These are phyloP conservation scores for Scheffersomyces ergatensis DNA, from an alignment of 805 yeast species.

Conservation along the genomic window DNA sequence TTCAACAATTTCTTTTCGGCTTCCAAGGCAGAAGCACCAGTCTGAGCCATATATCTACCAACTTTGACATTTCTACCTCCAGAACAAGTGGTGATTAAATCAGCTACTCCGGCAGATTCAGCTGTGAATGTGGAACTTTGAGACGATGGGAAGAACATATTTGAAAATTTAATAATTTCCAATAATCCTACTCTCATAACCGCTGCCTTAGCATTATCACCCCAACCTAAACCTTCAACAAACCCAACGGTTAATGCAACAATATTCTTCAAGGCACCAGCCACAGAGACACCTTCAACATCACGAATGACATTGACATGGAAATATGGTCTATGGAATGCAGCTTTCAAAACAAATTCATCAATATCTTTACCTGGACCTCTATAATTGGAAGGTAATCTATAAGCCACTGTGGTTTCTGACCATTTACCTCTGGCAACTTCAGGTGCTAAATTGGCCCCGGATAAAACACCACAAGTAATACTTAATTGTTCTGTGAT, in stretches of 20 bases:
- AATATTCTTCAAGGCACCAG: slow-evolving; percentile 46
- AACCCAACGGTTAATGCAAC: slow-evolving; percentile 47
- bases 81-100: slow-evolving; percentile 45
- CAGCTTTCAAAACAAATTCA: slow-evolving; percentile 36
- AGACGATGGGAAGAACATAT: slow-evolving; percentile 54
- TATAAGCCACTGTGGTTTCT: slow-evolving; percentile 45
- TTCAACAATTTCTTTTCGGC: slow-evolving; percentile 44
- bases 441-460: slow-evolving; percentile 48
- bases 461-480: slow-evolving; percentile 45
- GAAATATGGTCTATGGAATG: slow-evolving; percentile 46
- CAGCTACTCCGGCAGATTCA: slow-evolving; percentile 48
- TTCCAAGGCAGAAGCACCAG: slow-evolving; percentile 38
- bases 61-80: slow-evolving; percentile 49
- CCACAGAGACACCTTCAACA: slow-evolving; percentile 45
- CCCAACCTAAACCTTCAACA: slow-evolving; percentile 49
- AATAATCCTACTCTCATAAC: slow-evolving; percentile 45
- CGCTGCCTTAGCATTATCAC: slow-evolving; percentile 49
- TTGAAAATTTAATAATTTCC: slow-evolving; percentile 44
- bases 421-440: slow-evolving; percentile 48
- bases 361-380: slow-evolving; percentile 43
- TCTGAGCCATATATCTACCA: slow-evolving; percentile 44
- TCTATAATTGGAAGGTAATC: slow-evolving; percentile 34
- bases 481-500: slow-evolving; percentile 44
- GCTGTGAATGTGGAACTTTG: slow-evolving; percentile 37
- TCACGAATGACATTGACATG: slow-evolving; percentile 45